Conservation (phyloP, 2,329 filamentous ascomycete species). For the Xylaria sp. region DNA sequence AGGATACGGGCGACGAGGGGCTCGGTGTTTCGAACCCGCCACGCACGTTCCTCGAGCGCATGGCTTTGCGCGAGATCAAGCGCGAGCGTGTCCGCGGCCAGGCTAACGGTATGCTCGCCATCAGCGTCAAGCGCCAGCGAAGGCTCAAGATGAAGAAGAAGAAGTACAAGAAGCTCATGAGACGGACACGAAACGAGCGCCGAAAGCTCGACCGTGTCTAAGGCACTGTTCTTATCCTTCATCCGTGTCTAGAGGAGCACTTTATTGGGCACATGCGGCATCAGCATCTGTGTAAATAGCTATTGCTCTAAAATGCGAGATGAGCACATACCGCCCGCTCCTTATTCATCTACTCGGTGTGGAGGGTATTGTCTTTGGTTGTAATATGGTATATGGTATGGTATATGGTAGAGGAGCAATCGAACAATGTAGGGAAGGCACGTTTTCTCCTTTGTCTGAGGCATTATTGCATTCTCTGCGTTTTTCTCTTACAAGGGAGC, state of each 20-base stretch:
- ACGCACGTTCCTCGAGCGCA: constrained; percentile 75
- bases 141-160: constrained; percentile 99
- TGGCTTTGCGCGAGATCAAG: constrained; percentile 71
- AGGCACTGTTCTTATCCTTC: constrained; percentile 34
- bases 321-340: constrained; percentile 13
- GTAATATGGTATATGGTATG: constrained; percentile 45
- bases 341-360: constrained; percentile 18
- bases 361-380: constrained; percentile 29
- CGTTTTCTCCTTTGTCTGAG: constrained; percentile 29
- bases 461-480: constrained; percentile 33
- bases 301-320: constrained; percentile 19
- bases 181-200: constrained; percentile 86
- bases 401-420: constrained; percentile 39
- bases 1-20: constrained; percentile 50
- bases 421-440: constrained; percentile 15
- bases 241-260: constrained; percentile 1
- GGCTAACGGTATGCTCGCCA: constrained; percentile 73
- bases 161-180: constrained; percentile 99
- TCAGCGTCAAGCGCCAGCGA: constrained; percentile 91
- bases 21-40: constrained; percentile 40
- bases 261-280: constrained; percentile 11
- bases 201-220: constrained; percentile 81
- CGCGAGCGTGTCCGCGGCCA: constrained; percentile 66
- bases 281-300: constrained; percentile 35
- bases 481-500: neutral